A percentile compares a stretch with the other conserved stretches of the same genome.
Conservation (phyloP, 2,329 filamentous ascomycete genomes). For the Colletotrichum ledebouriae region DNA sequence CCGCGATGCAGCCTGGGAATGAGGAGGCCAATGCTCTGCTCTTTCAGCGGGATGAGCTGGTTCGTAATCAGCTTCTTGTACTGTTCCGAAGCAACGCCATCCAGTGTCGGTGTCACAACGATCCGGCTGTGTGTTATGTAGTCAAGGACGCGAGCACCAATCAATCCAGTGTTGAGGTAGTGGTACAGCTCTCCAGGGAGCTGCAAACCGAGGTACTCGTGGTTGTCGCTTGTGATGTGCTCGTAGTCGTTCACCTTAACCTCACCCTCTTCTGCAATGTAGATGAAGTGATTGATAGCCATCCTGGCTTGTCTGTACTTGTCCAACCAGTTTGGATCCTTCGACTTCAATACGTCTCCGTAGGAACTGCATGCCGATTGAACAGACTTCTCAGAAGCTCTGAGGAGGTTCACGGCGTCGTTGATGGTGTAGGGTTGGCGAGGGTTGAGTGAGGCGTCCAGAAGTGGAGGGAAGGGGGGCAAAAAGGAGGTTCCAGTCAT, state of each 20-base stretch:
- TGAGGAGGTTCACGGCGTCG: slow-evolving; percentile 84
- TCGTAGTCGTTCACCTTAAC: slow-evolving; percentile 81
- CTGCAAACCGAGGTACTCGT: slow-evolving; percentile 90
- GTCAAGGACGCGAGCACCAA: slow-evolving; percentile 83
- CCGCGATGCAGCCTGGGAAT: slow-evolving; percentile 85
- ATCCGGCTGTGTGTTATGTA: slow-evolving; percentile 87
- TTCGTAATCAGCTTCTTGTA: slow-evolving; percentile 85
- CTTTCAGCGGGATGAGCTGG: slow-evolving; percentile 80
- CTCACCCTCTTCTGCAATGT: slow-evolving; percentile 82
- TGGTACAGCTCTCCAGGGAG: slow-evolving; percentile 91
- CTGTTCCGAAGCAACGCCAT: slow-evolving; percentile 82
- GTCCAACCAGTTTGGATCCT: slow-evolving; percentile 82
- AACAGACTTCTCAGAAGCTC: slow-evolving; percentile 77
- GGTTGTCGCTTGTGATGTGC: slow-evolving; percentile 83
- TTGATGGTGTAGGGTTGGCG: slow-evolving; percentile 73
- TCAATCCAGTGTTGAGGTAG: slow-evolving; percentile 86
- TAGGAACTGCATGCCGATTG: slow-evolving; percentile 81
- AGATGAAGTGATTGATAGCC: slow-evolving; percentile 88
- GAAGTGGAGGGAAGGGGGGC: slow-evolving; percentile 82
- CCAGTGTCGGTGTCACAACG: slow-evolving; percentile 84
- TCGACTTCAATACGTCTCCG: slow-evolving; percentile 80
- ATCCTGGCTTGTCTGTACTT: slow-evolving; percentile 89
- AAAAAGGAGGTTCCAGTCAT: slow-evolving; percentile 88
- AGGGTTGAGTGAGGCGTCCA: slow-evolving; percentile 68
- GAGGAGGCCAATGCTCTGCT: slow-evolving; percentile 82